Evolutionary conservation across 2,329 filamentous ascomycete species (phyloP), one percentile per base, ranked within the genome.

Genomic region (Colletotrichum sojae): DNA sequence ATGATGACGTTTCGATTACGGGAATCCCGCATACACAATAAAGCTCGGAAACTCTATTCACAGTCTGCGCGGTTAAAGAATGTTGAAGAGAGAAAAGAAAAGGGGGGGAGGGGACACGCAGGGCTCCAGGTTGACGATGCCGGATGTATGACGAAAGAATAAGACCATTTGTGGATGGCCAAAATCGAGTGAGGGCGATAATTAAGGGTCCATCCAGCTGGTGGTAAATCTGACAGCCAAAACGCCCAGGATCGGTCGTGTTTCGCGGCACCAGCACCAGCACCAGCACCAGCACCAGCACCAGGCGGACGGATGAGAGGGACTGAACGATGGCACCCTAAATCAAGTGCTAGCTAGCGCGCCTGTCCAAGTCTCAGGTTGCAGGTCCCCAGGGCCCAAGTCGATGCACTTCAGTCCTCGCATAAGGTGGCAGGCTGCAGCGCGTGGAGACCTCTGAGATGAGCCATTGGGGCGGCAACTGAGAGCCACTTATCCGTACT

Each of bases 1-100:
- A 39, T 46, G 54, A 69, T 69, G 62, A 69, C 62, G 62, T 54
- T 60, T 10, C 10, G 20, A 65, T 66, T 66, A 55, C 48, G 54
- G 52, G 55, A 10, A 25, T 52, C n/a, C 16, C 43, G 25, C 31
- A 57, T 15, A 51, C n/a, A 43, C 22, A 25, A 15, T 22, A 31
- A 46, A 43, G 36, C n/a, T 27, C n/a, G 18, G 43, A 66, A 56
- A 60, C 54, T 40, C 18, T 66, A 27, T 39, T 56, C 9, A 20
- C 45, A 22, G 48, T 36, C 27, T 40, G 39, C 25, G 22, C 12
- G 12, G 39, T 43, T 40, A 15, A 46, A 48, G 39, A 46, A 9
- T n/a, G 36, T 10, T 31, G 6, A 27, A 61, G 25, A 63, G 43
- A 39, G 10, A 36, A 10, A 31, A 36, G 5, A 10, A 36, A 36